These are phyloP conservation scores for Monascus purpureus DNA, from an alignment of 495 filamentous ascomycete genomes.

Conservation along the genomic window DNA sequence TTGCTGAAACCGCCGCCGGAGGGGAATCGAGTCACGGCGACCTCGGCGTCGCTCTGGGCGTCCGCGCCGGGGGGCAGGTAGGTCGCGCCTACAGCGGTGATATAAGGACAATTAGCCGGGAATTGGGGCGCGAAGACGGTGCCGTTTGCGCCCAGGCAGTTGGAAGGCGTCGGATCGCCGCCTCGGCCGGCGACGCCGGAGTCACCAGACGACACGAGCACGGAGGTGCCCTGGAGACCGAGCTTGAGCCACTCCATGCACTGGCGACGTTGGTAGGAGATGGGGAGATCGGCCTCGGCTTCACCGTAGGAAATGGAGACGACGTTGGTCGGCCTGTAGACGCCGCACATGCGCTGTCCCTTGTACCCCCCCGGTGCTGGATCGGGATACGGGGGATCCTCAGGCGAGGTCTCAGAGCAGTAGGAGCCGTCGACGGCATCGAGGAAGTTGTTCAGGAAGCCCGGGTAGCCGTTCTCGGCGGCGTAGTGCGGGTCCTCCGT, in stretches of 20 bases:
- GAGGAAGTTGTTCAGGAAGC: slow-evolving; percentile 35
- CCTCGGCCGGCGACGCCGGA: slow-evolving; percentile 38
- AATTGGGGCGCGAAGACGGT: slow-evolving; percentile 36
- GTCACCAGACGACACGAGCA: slow-evolving; percentile 49
- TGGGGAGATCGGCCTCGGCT: slow-evolving; percentile 36
- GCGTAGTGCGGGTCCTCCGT: slow-evolving; percentile 40
- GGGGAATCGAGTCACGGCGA: slow-evolving; percentile 29
- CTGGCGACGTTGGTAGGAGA: slow-evolving; percentile 39
- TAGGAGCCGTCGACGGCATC: slow-evolving; percentile 51
- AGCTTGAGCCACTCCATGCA: slow-evolving; percentile 54
- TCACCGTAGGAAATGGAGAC: slow-evolving; percentile 45
- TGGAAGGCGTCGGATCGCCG: slow-evolving; percentile 19
- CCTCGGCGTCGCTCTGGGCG: slow-evolving; percentile 24
- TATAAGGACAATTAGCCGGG: slow-evolving; percentile 35
- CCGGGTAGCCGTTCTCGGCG: slow-evolving; percentile 21
- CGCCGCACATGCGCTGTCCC: slow-evolving; percentile 46
- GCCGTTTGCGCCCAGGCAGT: slow-evolving; percentile 24
- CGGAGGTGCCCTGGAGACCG: slow-evolving; percentile 44
- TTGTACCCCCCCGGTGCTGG: slow-evolving; percentile 37
- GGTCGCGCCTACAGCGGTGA: slow-evolving; percentile 39
- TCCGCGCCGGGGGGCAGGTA: slow-evolving; percentile 22
- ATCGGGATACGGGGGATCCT: slow-evolving; percentile 44
- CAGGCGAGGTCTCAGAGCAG: slow-evolving; percentile 32
- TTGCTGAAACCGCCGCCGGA: slow-evolving; percentile 60
- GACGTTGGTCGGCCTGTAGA: slow-evolving; percentile 43